These are phyloP conservation scores for Phytophthora boehmeriae DNA, from an alignment of 352 stramenopile species.

Conservation along the genomic window DNA sequence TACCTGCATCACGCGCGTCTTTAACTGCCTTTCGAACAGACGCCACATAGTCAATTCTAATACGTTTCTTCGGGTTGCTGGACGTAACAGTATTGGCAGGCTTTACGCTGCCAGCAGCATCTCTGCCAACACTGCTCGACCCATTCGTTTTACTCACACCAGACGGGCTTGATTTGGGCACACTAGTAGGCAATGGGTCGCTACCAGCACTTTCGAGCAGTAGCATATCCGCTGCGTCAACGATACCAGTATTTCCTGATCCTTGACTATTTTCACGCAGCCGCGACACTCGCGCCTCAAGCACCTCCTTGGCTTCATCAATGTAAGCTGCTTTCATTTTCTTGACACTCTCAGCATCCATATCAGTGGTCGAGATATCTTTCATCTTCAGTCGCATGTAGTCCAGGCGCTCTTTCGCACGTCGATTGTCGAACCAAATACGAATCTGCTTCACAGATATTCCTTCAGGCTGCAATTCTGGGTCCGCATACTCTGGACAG, in stretches of 20 bases:
- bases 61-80: slow-evolving; percentile 73
- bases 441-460: slow-evolving; percentile 90
- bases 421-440: slow-evolving; percentile 90
- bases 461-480: slow-evolving; percentile 83
- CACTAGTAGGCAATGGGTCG: slow-evolving; percentile 44
- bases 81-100: slow-evolving; percentile 10
- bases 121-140: slow-evolving; percentile 16
- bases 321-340: slow-evolving; percentile 90
- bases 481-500: slow-evolving; percentile 79
- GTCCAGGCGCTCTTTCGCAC: slow-evolving; percentile 83
- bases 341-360: slow-evolving; percentile 87
- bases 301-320: slow-evolving; percentile 88
- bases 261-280: slow-evolving; percentile 80
- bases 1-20: slow-evolving; percentile 73
- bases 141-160: slow-evolving; percentile 29
- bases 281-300: slow-evolving; percentile 80
- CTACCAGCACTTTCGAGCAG: slow-evolving; percentile 58
- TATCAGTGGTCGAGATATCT: slow-evolving; percentile 81
- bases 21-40: slow-evolving; percentile 84
- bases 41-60: slow-evolving; percentile 87
- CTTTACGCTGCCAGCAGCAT: slow-evolving; percentile 26
- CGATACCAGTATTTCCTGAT: slow-evolving; percentile 51
- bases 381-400: slow-evolving; percentile 93
- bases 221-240: slow-evolving; percentile 83
- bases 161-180: slow-evolving; percentile 38